Conservation (phyloP, 106 monocot species). For the Acorus gramineus region DNA sequence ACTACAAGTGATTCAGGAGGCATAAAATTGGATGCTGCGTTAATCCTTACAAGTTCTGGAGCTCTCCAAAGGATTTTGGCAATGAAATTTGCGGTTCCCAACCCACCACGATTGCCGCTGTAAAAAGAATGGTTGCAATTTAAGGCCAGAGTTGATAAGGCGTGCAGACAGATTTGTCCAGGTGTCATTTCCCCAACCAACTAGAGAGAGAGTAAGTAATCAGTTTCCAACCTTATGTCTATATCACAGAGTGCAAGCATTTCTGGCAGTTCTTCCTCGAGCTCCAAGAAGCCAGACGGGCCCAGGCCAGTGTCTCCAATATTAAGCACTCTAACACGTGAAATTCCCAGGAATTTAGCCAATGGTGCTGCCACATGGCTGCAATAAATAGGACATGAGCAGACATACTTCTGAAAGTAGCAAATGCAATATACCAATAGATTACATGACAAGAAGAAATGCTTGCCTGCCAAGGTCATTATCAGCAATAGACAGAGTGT, state of each 20-base stretch:
- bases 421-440: background rate
- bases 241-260: conserved; percentile 35
- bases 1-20: conserved; percentile 48
- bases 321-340: conserved; percentile 50
- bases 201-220: background rate
- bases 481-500: conserved; percentile 63
- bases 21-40: conserved; percentile 68
- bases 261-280: conserved; percentile 39
- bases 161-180: background rate
- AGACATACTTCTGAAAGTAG: background rate
- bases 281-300: conserved; percentile 58
- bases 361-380: conserved; percentile 56
- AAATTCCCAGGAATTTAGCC: conserved; percentile 44
- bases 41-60: conserved; percentile 39
- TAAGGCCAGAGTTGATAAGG: background rate
- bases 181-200: background rate
- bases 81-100: conserved; percentile 45
- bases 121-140: conserved; percentile 11
- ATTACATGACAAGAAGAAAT: background rate
- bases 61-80: conserved; percentile 36
- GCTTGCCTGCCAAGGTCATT: conserved; percentile 76
- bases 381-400: conserved; percentile 14
- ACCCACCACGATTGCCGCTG: conserved; percentile 81
- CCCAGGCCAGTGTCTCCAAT: conserved; percentile 80
- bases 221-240: conserved; percentile 59